Conservation (phyloP, 2,329 filamentous ascomycete species). For the Alternaria sp. region DNA sequence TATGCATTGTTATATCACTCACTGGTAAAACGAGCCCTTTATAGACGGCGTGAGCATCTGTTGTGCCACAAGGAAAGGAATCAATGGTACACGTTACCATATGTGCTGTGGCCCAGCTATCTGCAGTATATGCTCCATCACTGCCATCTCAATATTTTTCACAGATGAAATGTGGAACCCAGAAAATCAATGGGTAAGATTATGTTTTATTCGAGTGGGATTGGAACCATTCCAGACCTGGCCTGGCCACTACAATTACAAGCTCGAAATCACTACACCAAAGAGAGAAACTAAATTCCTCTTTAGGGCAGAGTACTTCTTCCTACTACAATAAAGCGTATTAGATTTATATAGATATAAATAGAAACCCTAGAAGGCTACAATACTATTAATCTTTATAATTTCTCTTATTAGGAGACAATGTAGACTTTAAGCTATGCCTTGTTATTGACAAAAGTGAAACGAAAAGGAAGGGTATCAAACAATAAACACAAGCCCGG, state of each 20-base stretch:
- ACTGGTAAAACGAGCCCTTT: background rate
- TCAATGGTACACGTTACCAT: too few species aligned
- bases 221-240: background rate
- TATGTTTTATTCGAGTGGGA: background rate
- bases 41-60: too few species aligned
- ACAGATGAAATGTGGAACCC: background rate
- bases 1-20: background rate
- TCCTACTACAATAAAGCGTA: too few species aligned
- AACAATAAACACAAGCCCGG: constrained; percentile 17
- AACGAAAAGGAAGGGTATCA: background rate
- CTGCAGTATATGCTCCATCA: background rate
- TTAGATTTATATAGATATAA: too few species aligned
- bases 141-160: background rate
- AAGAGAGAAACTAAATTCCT: too few species aligned
- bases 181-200: background rate
- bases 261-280: background rate
- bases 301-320: too few species aligned
- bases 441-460: too few species aligned
- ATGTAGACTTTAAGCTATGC: too few species aligned
- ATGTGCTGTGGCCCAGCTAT: background rate
- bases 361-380: too few species aligned
- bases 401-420: too few species aligned
- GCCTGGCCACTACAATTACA: background rate
- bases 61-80: too few species aligned
- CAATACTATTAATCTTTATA: too few species aligned